A percentile compares a stretch with the other conserved stretches of the same genome.
phyloP scores from a whole-genome alignment of 495 filamentous ascomycete species.

The Neurospora tetraspora region DNA sequence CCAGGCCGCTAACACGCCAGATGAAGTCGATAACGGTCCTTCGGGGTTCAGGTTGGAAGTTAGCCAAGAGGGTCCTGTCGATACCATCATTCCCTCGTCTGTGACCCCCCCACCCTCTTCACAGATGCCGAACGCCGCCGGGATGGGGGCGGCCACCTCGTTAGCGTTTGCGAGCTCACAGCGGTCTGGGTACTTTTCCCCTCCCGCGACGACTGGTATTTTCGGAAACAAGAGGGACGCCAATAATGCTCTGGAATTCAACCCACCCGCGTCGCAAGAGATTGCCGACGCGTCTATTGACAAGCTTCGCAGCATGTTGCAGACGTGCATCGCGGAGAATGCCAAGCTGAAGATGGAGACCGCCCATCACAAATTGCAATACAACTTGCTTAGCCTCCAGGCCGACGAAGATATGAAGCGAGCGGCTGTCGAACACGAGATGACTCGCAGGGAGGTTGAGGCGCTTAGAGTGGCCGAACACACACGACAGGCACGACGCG shows the following conservation, averaged over 20 bases:
- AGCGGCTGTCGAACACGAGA: slow-evolving; percentile 85
- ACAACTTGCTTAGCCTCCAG: slow-evolving; percentile 76
- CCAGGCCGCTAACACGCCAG: slow-evolving; percentile 29
- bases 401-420: slow-evolving; percentile 78
- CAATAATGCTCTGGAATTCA: slow-evolving; percentile 38
- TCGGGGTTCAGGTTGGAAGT: slow-evolving; percentile 29
- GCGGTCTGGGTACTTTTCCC: slow-evolving; percentile 38
- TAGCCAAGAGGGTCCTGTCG: slow-evolving; percentile 26
- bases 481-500: slow-evolving; percentile 37
- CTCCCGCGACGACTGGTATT: slow-evolving; percentile 43
- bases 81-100: slow-evolving; percentile 36
- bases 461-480: slow-evolving; percentile 59
- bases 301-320: slow-evolving; percentile 48
- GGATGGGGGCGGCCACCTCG: slow-evolving; percentile 21
- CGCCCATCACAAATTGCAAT: slow-evolving; percentile 87
- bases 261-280: slow-evolving; percentile 51
- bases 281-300: slow-evolving; percentile 50
- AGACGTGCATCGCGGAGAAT: slow-evolving; percentile 44
- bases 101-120: slow-evolving; percentile 71
- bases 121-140: slow-evolving; percentile 41
- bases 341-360: slow-evolving; percentile 65
- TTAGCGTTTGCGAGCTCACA: slow-evolving; percentile 35
- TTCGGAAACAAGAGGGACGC: slow-evolving; percentile 41
- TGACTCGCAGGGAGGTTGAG: slow-evolving; percentile 83
- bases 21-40: slow-evolving; percentile 17